Conservation (phyloP, 305 asterid genomes). For the Stenogyne calaminthoides region DNA sequence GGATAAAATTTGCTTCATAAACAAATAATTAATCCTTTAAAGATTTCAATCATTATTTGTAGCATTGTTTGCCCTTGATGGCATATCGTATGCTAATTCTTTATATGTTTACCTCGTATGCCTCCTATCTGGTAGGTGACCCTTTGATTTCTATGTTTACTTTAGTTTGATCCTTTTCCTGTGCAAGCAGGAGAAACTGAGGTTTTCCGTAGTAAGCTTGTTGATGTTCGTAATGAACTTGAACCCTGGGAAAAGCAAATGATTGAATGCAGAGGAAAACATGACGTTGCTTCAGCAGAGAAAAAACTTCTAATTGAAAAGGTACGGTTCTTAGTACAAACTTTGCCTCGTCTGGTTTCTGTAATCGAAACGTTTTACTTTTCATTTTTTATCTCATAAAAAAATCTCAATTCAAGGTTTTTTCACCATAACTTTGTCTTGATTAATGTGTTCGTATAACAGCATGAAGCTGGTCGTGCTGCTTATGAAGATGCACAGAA, state of each 20-base stretch:
- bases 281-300: constrained; percentile 85
- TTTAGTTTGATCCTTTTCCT: constrained; percentile 10
- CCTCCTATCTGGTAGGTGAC: neutral
- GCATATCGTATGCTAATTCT: neutral
- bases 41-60: neutral
- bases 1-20: neutral
- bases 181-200: constrained; percentile 79
- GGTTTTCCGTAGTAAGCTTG: constrained; percentile 72
- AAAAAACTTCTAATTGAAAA: constrained; percentile 69
- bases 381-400: neutral
- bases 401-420: neutral
- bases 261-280: constrained; percentile 85
- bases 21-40: neutral
- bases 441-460: constrained; percentile 33
- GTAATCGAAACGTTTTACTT: neutral
- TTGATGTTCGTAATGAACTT: constrained; percentile 77
- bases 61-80: neutral
- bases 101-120: neutral
- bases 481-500: constrained; percentile 87
- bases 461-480: constrained; percentile 84
- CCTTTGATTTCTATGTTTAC: neutral
- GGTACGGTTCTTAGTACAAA: constrained; percentile 41
- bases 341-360: neutral
- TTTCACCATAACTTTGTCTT: constrained; percentile 2
- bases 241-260: constrained; percentile 97